Conservation (phyloP, 495 filamentous ascomycete genomes). For the Aspergillus carlsbadensis region DNA sequence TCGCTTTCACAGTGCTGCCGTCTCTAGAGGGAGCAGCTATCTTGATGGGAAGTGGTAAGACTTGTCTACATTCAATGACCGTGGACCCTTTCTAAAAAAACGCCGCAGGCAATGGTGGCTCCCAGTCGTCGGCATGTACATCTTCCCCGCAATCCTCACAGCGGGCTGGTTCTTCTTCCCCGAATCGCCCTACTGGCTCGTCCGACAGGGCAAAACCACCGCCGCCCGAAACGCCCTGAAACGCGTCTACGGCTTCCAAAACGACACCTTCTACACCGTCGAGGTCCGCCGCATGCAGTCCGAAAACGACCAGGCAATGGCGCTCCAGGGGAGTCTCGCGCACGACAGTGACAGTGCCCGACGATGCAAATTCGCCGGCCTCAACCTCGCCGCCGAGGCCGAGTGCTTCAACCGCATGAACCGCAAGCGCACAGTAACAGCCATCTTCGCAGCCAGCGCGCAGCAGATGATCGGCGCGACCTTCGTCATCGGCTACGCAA, state of each 20-base stretch:
- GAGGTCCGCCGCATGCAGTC: constrained; percentile 17
- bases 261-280: constrained; percentile 18
- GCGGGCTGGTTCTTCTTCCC: constrained; percentile 22
- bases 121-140: constrained; percentile 23
- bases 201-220: constrained; percentile 11
- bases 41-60: constrained; percentile 8
- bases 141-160: constrained; percentile 23
- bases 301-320: not conserved
- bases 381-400: constrained; percentile 12
- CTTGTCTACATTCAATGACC: not conserved
- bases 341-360: not conserved
- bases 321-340: not conserved
- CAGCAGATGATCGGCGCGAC: constrained; percentile 26
- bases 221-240: constrained; percentile 10
- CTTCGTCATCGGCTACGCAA: constrained; percentile 26
- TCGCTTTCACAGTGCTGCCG: not conserved
- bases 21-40: constrained; percentile 3
- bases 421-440: constrained; percentile 24
- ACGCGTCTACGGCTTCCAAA: constrained; percentile 16
- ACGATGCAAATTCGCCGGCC: constrained; percentile 11
- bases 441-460: constrained; percentile 20
- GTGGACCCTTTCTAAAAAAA: not conserved
- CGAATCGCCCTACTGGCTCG: constrained; percentile 25
- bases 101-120: constrained; percentile 25
- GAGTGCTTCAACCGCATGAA: constrained; percentile 21